These are phyloP conservation scores for Malassezia brasiliensis DNA, from an alignment of 1,284 basidiomycete species.

Conservation along the genomic window DNA sequence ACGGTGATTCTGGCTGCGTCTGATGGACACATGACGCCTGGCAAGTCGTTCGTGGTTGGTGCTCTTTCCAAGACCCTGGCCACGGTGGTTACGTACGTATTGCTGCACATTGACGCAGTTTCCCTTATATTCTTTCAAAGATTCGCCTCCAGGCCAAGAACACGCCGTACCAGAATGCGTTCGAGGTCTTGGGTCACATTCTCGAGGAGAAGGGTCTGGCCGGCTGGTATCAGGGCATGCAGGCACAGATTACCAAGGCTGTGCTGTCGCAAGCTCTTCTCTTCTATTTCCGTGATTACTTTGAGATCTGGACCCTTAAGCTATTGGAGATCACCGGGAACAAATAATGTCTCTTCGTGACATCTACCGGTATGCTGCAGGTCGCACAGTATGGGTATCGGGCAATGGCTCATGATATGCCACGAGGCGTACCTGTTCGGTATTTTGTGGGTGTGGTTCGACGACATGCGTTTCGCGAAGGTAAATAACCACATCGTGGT, in stretches of 20 bases:
- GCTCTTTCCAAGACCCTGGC: constrained; percentile 90
- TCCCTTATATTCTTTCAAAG: constrained; percentile 75
- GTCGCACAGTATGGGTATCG: constrained; percentile 1
- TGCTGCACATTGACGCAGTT: not conserved
- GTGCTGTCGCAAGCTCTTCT: constrained; percentile 64
- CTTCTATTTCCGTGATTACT: constrained; percentile 46
- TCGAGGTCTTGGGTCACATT: constrained; percentile 66
- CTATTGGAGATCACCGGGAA: constrained; percentile 26
- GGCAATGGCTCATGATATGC: constrained; percentile 16
- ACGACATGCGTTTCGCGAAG: constrained; percentile 1
- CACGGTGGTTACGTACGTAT: constrained; percentile 52
- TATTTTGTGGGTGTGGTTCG: not conserved
- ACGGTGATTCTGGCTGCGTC: constrained; percentile 52
- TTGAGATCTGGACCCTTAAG: constrained; percentile 45
- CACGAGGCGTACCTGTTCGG: constrained; percentile 3
- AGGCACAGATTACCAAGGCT: constrained; percentile 78
- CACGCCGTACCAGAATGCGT: constrained; percentile 58
- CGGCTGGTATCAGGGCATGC: constrained; percentile 95
- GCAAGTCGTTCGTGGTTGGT: constrained; percentile 75
- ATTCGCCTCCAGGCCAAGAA: constrained; percentile 77
- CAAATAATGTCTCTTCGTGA: not conserved
- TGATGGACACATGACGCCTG: constrained; percentile 64
- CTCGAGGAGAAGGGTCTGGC: constrained; percentile 54
- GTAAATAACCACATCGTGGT: not conserved
- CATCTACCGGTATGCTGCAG: not conserved